These are phyloP conservation scores for Rhizopus arrhizus DNA, from an alignment of 371 early-diverging fungal genomes.

Conservation along the genomic window DNA sequence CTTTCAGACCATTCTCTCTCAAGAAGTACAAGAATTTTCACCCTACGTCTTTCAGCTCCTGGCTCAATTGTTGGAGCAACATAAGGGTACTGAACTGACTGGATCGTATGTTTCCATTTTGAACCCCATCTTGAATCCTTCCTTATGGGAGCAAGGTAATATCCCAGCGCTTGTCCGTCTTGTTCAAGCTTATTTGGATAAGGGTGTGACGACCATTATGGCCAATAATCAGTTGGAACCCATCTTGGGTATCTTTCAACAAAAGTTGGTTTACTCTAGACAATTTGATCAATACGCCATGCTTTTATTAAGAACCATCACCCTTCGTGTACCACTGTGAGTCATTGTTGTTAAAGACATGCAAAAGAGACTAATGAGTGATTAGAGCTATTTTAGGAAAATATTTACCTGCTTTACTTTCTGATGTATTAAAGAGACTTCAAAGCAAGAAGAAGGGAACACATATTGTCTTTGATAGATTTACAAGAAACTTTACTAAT, in stretches of 20 bases:
- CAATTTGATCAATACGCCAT: slow-evolving; percentile 87
- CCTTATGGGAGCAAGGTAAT: slow-evolving; percentile 91
- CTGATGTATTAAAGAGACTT: slow-evolving; percentile 77
- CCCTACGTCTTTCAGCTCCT: slow-evolving; percentile 97
- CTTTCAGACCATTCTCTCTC: slow-evolving; percentile 89
- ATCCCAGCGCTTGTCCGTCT: slow-evolving; percentile 91
- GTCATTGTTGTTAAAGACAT: slow-evolving; percentile 15
- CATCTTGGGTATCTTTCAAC: slow-evolving; percentile 90
- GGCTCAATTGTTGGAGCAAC: slow-evolving; percentile 81
- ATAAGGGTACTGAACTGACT: slow-evolving; percentile 70
- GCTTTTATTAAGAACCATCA: slow-evolving; percentile 74
- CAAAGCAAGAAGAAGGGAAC: slow-evolving; percentile 67
- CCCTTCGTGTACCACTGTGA: slow-evolving; percentile 71
- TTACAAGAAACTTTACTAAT: slow-evolving; percentile 76
- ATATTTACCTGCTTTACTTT: slow-evolving; percentile 78
- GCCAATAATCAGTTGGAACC: slow-evolving; percentile 71
- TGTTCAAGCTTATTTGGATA: slow-evolving; percentile 80
- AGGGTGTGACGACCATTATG: slow-evolving; percentile 68
- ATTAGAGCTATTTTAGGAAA: slow-evolving; percentile 40
- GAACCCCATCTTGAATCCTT: slow-evolving; percentile 79
- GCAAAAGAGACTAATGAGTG: too few species aligned
- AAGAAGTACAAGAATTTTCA: slow-evolving; percentile 88
- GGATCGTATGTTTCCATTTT: slow-evolving; percentile 72
- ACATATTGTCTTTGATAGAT: slow-evolving; percentile 48
- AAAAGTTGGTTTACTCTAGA: slow-evolving; percentile 86